Evolutionary conservation across 257 asterid genomes (phyloP), one percentile per base, ranked within the genome.

Genomic region (Scutellaria barbata): DNA sequence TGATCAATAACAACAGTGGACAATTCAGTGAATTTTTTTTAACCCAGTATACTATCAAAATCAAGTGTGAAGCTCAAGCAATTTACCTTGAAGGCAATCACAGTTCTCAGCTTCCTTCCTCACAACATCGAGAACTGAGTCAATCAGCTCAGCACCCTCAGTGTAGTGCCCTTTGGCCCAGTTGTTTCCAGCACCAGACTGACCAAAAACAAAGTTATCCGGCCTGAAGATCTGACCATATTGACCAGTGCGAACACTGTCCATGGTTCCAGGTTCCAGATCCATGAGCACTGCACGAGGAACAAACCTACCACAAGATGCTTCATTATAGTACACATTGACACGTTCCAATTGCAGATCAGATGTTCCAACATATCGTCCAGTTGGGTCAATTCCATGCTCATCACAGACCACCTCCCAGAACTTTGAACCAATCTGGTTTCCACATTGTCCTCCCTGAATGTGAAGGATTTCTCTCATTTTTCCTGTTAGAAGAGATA

Each of bases 211-310:
- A 52, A 89, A 89, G 83, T 89, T 87, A 68, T 87, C 94, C 0
- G 96, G 96, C 84, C 96, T 85, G 79, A 89, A 89, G 73, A 89
- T 89, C 90, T 89, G 96, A 9, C 94, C 94, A 25, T 75, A 89
- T 11, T 92, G 96, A 56, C 97, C 92, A 70, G 96, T 88, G 25
- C 97, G 88, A 14, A 90, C 97, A 77, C 95, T 87, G 84, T 90
- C 97, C 97, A 90, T 90, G 46, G 97, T 90, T 43, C 97, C 97
- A 25, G 97, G 97, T 76, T 90, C 97, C 73, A 90, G 91, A 79
- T 90, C 97, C 97, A 90, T 90, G 65, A 90, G 96, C 81, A 90
- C 96, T 8, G 97, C 96, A 70, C 96, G 96, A 67, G 97, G 97
- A 53, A 90, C 97, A 77, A 85, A 90, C 82, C 97, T 85, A 53